A percentile compares a stretch with the other conserved stretches of the same genome.
Evolutionary conservation across 306 rosid genomes (phyloP).

Genomic region (Abrus pulchellus): DNA sequence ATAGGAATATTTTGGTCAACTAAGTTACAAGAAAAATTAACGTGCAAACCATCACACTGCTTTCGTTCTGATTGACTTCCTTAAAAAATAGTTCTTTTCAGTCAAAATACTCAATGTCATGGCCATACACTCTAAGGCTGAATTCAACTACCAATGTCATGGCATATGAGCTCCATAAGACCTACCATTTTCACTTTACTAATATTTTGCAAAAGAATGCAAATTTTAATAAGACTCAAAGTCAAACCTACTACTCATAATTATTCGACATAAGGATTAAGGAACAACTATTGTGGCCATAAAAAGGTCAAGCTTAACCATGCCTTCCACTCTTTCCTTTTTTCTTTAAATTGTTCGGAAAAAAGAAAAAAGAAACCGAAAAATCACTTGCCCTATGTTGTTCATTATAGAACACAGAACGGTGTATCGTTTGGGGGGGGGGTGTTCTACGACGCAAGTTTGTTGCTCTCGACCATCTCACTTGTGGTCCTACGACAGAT

Average conservation of each 20-base stretch:
- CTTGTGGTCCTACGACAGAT: no score
- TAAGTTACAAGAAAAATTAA: conserved; percentile 26
- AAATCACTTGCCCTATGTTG: neutral
- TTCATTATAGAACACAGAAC: neutral
- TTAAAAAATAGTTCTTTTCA: neutral
- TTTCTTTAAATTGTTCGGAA: neutral
- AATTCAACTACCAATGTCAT: neutral
- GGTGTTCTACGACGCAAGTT: neutral
- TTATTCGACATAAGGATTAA: neutral
- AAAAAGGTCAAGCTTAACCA: neutral
- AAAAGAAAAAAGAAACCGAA: no score
- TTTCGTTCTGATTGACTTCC: conserved; percentile 20
- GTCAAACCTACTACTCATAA: neutral
- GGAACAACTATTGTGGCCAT: neutral
- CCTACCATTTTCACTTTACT: neutral
- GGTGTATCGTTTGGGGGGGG: neutral
- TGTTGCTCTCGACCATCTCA: neutral
- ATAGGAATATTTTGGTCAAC: neutral
- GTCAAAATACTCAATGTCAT: neutral
- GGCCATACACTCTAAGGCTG: conserved; percentile 6
- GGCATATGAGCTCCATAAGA: neutral
- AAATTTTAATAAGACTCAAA: neutral
- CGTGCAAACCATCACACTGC: conserved; percentile 47
- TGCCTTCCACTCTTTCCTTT: neutral
- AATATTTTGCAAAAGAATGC: neutral